A percentile compares a stretch with the other conserved stretches of the same genome.
These are phyloP conservation scores for Ostreobium quekettii DNA, from an alignment of 139 green algal genomes.

Conservation along the genomic window DNA sequence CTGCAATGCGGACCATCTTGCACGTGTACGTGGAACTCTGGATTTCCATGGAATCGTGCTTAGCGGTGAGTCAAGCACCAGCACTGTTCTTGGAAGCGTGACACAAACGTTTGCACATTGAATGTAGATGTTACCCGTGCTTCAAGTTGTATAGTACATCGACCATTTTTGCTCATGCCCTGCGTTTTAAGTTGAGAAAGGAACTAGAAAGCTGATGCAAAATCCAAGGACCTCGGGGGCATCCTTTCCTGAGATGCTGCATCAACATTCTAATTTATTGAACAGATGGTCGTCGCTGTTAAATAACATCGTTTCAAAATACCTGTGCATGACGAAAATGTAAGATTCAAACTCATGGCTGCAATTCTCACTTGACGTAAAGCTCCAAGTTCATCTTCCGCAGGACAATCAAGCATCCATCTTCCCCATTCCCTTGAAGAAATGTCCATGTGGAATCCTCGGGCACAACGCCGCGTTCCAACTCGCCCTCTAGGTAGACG, in stretches of 20 bases:
- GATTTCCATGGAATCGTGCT: too few relatives aligned
- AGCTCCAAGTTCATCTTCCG: conserved; percentile 79
- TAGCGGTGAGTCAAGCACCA: too few relatives aligned
- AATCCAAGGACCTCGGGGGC: neutral
- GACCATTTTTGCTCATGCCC: too few relatives aligned
- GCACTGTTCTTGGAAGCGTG: too few relatives aligned
- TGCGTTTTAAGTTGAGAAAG: too few relatives aligned
- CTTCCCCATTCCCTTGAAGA: conserved; percentile 36
- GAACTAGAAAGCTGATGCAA: too few relatives aligned
- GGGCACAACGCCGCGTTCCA: conserved; percentile 54
- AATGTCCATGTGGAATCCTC: conserved; percentile 56
- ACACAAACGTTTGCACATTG: too few relatives aligned
- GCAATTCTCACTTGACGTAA: conserved; percentile 34
- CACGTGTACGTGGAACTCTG: too few relatives aligned
- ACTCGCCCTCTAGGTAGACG: conserved; percentile 51
- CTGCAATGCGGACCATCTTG: too few relatives aligned
- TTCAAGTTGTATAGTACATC: too few relatives aligned
- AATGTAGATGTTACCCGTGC: too few relatives aligned
- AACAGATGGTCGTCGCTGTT: neutral
- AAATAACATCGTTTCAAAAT: neutral
- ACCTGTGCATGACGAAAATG: neutral
- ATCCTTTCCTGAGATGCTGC: neutral
- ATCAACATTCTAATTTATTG: neutral
- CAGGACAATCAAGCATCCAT: conserved; percentile 47
- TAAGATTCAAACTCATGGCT: neutral